These are phyloP conservation scores for Penicillium goetzii DNA, from an alignment of 495 filamentous ascomycete genomes.

Conservation along the genomic window DNA sequence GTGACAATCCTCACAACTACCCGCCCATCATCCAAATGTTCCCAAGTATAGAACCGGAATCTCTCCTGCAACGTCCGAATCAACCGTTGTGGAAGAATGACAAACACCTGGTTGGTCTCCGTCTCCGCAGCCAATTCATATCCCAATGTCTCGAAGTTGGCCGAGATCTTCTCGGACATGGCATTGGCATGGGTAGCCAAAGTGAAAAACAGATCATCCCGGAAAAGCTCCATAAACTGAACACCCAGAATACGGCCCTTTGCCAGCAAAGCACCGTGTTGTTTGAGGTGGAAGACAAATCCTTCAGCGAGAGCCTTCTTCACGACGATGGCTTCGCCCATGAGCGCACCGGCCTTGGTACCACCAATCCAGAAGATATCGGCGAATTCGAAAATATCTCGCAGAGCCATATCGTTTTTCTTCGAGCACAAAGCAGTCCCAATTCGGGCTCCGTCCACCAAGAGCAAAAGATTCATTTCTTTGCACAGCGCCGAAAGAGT, in stretches of 20 bases:
- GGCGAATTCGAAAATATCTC: conserved; percentile 42
- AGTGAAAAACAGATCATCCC: conserved; percentile 42
- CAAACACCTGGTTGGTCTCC: conserved; percentile 46
- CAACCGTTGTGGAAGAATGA: conserved; percentile 29
- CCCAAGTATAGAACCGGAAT: conserved; percentile 44
- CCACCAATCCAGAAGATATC: conserved; percentile 55
- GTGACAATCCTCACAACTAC: conserved; percentile 41
- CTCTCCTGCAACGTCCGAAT: conserved; percentile 32
- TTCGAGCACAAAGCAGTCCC: conserved; percentile 43
- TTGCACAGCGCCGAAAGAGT: conserved; percentile 40
- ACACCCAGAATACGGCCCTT: conserved; percentile 47
- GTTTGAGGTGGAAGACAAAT: conserved; percentile 50
- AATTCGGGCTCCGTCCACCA: conserved; percentile 48
- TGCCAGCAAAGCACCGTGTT: conserved; percentile 49
- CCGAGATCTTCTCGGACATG: conserved; percentile 43
- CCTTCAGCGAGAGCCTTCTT: conserved; percentile 40
- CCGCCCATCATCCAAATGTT: conserved; percentile 31
- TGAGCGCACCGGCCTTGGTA: conserved; percentile 47
- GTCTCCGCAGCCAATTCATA: conserved; percentile 38
- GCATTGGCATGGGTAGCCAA: conserved; percentile 46
- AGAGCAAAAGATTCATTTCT: conserved; percentile 38
- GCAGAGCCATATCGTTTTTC: conserved; percentile 38
- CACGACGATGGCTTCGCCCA: conserved; percentile 51
- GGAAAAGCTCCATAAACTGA: conserved; percentile 51
- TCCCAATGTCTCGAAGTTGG: conserved; percentile 34